phyloP scores from a whole-genome alignment of 768 basidiomycete genomes.

The Boletus rubescentipes region DNA sequence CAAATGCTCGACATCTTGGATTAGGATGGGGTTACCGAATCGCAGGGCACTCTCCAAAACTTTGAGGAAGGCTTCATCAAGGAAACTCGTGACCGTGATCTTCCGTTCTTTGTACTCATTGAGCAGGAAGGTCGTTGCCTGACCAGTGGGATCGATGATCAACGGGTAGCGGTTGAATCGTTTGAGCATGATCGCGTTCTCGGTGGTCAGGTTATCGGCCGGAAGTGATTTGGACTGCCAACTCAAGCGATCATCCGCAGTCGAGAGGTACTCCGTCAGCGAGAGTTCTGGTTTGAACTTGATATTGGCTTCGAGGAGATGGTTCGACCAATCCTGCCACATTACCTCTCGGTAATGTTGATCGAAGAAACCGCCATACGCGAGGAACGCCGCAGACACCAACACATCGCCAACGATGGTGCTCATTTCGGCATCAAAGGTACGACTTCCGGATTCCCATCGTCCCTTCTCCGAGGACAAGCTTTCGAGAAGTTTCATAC shows the following conservation, averaged over 20 bases:
- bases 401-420: slow-evolving; percentile 97
- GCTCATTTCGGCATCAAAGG: slow-evolving; percentile 97
- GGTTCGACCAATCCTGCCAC: slow-evolving; percentile 94
- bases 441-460: slow-evolving; percentile 93
- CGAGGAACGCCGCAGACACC: slow-evolving; percentile 92
- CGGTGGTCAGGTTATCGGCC: slow-evolving; percentile 91
- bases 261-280: slow-evolving; percentile 93
- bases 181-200: slow-evolving; percentile 99
- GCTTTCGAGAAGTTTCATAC: slow-evolving; percentile 92
- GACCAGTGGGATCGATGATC: slow-evolving; percentile 97
- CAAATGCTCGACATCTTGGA: slow-evolving; percentile 96
- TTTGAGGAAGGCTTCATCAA: slow-evolving; percentile 98
- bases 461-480: slow-evolving; percentile 91
- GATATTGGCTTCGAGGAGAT: slow-evolving; percentile 85
- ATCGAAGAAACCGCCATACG: slow-evolving; percentile 98
- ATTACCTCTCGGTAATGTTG: slow-evolving; percentile 96
- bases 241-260: slow-evolving; percentile 90
- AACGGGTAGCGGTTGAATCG: slow-evolving; percentile 97
- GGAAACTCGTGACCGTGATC: slow-evolving; percentile 97
- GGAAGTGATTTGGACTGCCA: slow-evolving; percentile 98
- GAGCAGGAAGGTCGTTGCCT: slow-evolving; percentile 90
- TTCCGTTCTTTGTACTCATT: slow-evolving; percentile 96
- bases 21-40: slow-evolving; percentile 95
- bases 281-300: slow-evolving; percentile 92
- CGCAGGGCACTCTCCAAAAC: slow-evolving; percentile 98